Conservation (phyloP, 208 protist genomes). For the Trypanosoma grayi region DNA sequence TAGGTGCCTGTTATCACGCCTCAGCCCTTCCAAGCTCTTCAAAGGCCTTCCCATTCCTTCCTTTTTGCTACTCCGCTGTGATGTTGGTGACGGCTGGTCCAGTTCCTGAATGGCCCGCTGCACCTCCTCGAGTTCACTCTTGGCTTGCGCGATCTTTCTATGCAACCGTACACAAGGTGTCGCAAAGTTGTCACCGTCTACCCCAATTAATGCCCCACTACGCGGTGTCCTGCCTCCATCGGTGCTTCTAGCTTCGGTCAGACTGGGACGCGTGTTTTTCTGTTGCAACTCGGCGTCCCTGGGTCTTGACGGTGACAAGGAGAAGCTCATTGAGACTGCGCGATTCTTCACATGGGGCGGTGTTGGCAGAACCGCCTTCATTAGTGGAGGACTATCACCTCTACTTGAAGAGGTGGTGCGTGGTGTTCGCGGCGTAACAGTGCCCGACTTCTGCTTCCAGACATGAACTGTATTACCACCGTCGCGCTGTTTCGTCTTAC, state of each 20-base stretch:
- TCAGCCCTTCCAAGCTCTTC: slow-evolving; percentile 29
- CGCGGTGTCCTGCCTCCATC: no score
- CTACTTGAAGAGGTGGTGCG: no score
- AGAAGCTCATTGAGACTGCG: no score
- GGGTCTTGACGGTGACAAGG: no score
- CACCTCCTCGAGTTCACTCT: background rate
- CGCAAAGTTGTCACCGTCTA: background rate
- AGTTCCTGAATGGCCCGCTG: slow-evolving; percentile 6
- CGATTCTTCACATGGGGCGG: no score
- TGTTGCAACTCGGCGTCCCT: no score
- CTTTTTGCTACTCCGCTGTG: background rate
- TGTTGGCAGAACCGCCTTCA: no score
- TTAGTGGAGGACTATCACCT: no score
- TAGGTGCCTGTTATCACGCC: slow-evolving; percentile 31
- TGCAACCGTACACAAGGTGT: background rate
- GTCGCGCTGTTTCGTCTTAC: background rate
- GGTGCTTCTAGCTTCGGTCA: background rate
- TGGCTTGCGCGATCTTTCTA: background rate
- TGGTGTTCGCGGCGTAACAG: no score
- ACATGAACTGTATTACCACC: background rate
- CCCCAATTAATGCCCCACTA: no score
- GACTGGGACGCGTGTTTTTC: background rate
- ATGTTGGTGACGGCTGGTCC: background rate
- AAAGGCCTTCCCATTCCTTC: background rate
- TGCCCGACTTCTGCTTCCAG: background rate